Base-by-base conservation (phyloP, 805 yeast genomes). In the Wickerhamiella azymoides region DNA sequence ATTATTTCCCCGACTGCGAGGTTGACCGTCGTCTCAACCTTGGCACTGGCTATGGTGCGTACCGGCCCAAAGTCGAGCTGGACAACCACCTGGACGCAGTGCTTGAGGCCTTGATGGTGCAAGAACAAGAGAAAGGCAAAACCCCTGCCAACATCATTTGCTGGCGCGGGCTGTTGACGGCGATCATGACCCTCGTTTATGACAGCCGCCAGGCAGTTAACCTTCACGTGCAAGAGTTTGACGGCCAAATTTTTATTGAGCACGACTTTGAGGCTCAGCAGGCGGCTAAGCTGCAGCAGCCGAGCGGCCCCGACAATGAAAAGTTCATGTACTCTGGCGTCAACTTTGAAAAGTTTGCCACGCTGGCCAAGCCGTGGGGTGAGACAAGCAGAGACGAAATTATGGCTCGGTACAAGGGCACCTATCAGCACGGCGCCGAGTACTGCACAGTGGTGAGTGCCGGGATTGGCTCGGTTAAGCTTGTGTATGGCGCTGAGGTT, bases 401-500 rank as follows among this genome's bases (percentile, higher is more conserved):
- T 42, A 95, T 85, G 46, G 69, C 67, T 33, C 68, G 97, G 50
- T 61, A 66, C 46, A 76, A 74, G 53, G 68, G 70, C 46, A 63
- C 68, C 1, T 86, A 83, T 7, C 77, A 73, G 57, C 81, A 77
- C 57, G 76, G 77, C 40, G 85, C 79, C 54, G 94, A 89, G 62
- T 86, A 76, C 57, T 68, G 80, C 39, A 72, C 84, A 0, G 80
- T 89, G n/a, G 88, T 88, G 5, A 72, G 74, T 54, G 80, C 96
- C 0, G 93, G 94, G 2, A 76, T 89, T 13, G 96, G 95, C 8
- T 72, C 71, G 39, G 71, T 76, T 16, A 74, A 73, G 50, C 62
- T 85, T 38, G 60, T 84, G 5, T 61, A 86, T 39, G 94, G 86
- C 1, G 96, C 95, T 1, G 97, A 92, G 64, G 84, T 89, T 17